Evolutionary conservation across 2,329 filamentous ascomycete species (phyloP), one percentile per base, ranked within the genome.

Genomic region (Orbilia quercus): DNA sequence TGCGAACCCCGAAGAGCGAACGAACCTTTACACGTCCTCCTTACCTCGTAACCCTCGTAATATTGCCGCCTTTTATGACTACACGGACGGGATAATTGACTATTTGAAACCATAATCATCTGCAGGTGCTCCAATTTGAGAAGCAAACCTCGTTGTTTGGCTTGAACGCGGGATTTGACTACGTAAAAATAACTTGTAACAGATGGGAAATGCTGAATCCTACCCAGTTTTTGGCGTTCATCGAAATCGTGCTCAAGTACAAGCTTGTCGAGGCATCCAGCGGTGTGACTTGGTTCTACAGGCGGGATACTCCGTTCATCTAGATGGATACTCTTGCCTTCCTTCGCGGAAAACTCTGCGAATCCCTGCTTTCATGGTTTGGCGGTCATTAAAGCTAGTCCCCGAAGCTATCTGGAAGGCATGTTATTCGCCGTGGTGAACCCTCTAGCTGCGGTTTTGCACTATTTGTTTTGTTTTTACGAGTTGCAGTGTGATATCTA

Each of bases 121-220:
- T 40, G 16, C 44, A 73, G 69, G 54, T 73, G 12, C 38, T 73
- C 31, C 60, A 73, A 48, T 44, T 73, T 23, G 60, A 65, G 54
- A 73, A 66, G 38, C 69, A 73, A 62, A 62, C 60, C 7, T 66
- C 69, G 16, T 31, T 73, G 9, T 73, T 73, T 31, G 69, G 69
- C 1, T 40, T 73, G 11, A 73, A 66, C 34, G 51, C 60, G 1
- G 69, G 69, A 9, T 73, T 73, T 25, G 69, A 73, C 55, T 66
- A 66, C 40, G 54, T 73, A 53, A 73, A 73, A 20, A 73, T 73
- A 23, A 42, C 60, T n/a, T 66, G 69, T 36, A 73, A 73, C 23
- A 53, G 69, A 48, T 73, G 69, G 69, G 69, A 73, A 34, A 53
- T 66, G 28, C 51, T 73, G 28, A 73, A 73, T 38, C 69, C 69